These are phyloP conservation scores for Hydnomerulius pinastri DNA, from an alignment of 768 basidiomycete species.

Conservation along the genomic window DNA sequence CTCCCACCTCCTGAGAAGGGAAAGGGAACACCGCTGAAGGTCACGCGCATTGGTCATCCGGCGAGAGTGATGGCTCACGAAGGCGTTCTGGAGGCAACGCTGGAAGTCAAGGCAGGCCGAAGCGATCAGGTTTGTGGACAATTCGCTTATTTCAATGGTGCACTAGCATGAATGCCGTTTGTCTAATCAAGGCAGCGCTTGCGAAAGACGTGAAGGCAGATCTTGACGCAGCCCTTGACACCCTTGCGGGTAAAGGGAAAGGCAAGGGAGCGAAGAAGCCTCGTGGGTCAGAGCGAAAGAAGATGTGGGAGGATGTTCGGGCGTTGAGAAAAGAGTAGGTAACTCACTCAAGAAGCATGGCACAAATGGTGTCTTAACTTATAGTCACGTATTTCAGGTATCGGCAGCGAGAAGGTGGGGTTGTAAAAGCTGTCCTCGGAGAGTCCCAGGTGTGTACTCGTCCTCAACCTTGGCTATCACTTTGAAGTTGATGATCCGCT, in stretches of 20 bases:
- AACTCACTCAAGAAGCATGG: neutral
- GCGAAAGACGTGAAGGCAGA: slow-evolving; percentile 90
- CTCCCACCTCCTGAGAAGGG: slow-evolving; percentile 54
- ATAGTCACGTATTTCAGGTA: slow-evolving; percentile 52
- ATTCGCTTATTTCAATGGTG: neutral
- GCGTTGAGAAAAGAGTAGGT: slow-evolving; percentile 88
- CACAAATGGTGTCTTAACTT: neutral
- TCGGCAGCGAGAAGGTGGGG: slow-evolving; percentile 82
- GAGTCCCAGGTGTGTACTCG: slow-evolving; percentile 63
- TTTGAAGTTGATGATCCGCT: neutral
- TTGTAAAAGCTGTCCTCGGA: slow-evolving; percentile 77
- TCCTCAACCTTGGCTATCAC: neutral
- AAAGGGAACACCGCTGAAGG: slow-evolving; percentile 46
- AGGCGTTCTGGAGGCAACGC: slow-evolving; percentile 63
- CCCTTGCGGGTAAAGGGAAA: slow-evolving; percentile 74
- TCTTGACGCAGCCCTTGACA: slow-evolving; percentile 64
- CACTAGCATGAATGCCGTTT: too few species aligned
- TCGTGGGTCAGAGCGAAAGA: slow-evolving; percentile 72
- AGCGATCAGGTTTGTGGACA: slow-evolving; percentile 60
- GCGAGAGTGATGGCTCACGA: slow-evolving; percentile 83
- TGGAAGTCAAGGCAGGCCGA: slow-evolving; percentile 70
- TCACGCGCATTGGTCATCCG: slow-evolving; percentile 94
- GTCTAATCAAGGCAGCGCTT: slow-evolving; percentile 64
- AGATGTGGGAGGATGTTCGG: slow-evolving; percentile 85
- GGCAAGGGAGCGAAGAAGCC: slow-evolving; percentile 72